Base-by-base conservation (phyloP, 2,329 filamentous ascomycete genomes). In the Magnaporthales sp. region DNA sequence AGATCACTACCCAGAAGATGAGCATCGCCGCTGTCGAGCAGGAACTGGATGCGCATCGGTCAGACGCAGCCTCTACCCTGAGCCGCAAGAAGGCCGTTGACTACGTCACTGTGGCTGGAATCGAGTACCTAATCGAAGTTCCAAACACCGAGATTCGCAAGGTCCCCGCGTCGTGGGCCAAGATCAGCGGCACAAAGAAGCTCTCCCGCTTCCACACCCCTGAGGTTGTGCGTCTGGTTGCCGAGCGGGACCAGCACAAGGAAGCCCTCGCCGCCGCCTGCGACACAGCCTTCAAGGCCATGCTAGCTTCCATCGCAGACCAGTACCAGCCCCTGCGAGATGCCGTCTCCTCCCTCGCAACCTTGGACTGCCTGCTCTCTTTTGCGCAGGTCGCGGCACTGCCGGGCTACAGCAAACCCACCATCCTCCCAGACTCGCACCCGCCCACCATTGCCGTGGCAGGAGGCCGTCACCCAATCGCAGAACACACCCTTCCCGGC, bases 71-170 rank as follows among this genome's bases (percentile, higher is more conserved):
- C 1, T 80, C 86, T 61, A 90, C 88, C 67, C 80, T 99, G 22
- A 88, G 88, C 69, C 90, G 88, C 74, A 90, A 87, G 71, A 79
- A 80, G 2, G 86, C 87, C 62, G 85, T 95, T 26, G 83, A 89
- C 5, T 99, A 97, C 74, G 87, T 88, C 29, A 95, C 92, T 0
- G 91, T 95, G 8, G 86, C 92, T 1, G 93, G 93, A 8, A 96
- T 98, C 71, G 95, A 98, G 75, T 99, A 92, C 74, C 86, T 99
- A 24, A 91, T 99, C 72, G 95, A 98, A 77, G 90, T 99, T 6
- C 84, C 91, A 70, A 97, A 96, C 76, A 77, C 84, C 1, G 86
- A 92, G 66, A 84, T 97, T 68, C 95, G 93, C 75, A 87, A 89
- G 67, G 92, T 99, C 0, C 95, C 95, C 0, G 94, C 95, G 4